A percentile compares a stretch with the other conserved stretches of the same genome.
phyloP scores from a whole-genome alignment of 2,329 filamentous ascomycete genomes.

The Verticillium dahliae region DNA sequence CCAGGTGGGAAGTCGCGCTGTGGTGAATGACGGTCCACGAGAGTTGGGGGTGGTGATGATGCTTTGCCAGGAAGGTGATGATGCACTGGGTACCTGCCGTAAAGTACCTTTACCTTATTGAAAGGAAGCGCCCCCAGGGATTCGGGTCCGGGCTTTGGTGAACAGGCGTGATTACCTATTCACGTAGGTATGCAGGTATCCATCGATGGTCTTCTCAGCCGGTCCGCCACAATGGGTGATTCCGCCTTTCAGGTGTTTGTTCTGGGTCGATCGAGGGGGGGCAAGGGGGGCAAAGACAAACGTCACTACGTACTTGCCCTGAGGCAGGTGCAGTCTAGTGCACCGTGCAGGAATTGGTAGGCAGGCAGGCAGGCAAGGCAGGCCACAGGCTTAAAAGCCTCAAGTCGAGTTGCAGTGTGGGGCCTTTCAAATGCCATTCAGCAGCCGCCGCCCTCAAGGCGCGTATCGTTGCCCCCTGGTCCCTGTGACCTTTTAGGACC shows the following conservation, averaged over 20 bases:
- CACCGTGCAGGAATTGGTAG: not conserved
- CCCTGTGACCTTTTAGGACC: too few relatives aligned
- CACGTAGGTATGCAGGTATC: not conserved
- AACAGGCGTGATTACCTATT: not conserved
- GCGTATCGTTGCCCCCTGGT: too few relatives aligned
- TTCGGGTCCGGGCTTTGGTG: not conserved
- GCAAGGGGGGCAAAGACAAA: not conserved
- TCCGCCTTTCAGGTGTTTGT: not conserved
- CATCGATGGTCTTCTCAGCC: not conserved
- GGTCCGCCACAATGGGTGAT: not conserved
- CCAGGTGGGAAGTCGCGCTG: not conserved
- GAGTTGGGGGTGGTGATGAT: not conserved
- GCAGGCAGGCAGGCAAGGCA: not conserved
- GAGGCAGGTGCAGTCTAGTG: not conserved
- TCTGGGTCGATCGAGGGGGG: not conserved
- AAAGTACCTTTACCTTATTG: too few relatives aligned
- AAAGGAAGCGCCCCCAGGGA: not conserved
- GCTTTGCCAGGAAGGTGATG: not conserved
- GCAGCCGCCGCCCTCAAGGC: too few relatives aligned
- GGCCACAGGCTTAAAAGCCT: not conserved
- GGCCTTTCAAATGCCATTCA: too few relatives aligned
- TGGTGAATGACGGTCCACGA: not conserved
- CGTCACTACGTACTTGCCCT: not conserved
- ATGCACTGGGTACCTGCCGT: too few relatives aligned
- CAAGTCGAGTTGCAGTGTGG: too few relatives aligned